Evolutionary conservation across 1,284 basidiomycete genomes (phyloP), one percentile per base, ranked within the genome.

Genomic region (Cutaneotrichosporon daszewskae): DNA sequence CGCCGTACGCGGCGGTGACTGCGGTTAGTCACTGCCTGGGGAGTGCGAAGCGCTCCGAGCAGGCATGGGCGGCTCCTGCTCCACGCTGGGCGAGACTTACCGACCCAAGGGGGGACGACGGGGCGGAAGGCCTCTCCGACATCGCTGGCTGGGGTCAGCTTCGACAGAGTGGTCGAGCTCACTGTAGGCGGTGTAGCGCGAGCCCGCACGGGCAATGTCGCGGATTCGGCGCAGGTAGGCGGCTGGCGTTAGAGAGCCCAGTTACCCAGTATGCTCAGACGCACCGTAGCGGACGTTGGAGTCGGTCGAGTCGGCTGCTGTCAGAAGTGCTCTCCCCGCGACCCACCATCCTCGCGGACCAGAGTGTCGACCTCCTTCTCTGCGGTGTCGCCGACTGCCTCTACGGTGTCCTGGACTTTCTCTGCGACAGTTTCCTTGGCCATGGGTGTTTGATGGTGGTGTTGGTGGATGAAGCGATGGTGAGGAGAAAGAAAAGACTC

Each of bases 101-200:
- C 88, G 12, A 87, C 58, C 55, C 73, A 78, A 0, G 88, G 86
- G 14, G 79, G 79, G 3, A 92, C 85, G 28, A 94, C 79, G 2
- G 90, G 90, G 23, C 90, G 77, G 71, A 95, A 91, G 0, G 89
- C 87, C 71, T 95, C 91, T 45, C 91, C 91, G 25, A 95, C 74
- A 63, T 95, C 90, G 71, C 84, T 87, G 18, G 87, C 68, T 87
- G 71, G 16, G 55, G 47, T 56, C 45, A 56, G 58, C 42, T 40
- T 22, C 27, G 28, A 32, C 31, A 4, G 1, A 17, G n/a, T 5
- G 32, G 17, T 1, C 7, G 14, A 16, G 73, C 79, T 51, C 73
- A 86, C 84, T 76, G 54, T 87, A 88, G 49, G 85, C 85, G 45
- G 88, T 74, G 62, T 90, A 89, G 36, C 87, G 77, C 16, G 80